Conservation (phyloP, 192 early-diverging fungal genomes). For the Linnemannia hyalina region DNA sequence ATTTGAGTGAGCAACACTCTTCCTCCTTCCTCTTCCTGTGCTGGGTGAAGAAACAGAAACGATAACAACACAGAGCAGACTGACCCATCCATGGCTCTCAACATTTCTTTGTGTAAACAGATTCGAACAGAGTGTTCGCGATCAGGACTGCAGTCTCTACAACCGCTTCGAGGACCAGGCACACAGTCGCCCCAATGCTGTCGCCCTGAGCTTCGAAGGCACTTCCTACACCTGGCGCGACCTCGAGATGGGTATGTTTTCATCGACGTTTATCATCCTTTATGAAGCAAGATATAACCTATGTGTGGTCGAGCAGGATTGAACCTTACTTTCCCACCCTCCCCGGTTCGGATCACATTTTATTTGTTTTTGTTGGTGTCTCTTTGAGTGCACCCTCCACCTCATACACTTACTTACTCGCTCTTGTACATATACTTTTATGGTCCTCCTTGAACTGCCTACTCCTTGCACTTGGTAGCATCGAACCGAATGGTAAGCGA, state of each 20-base stretch:
- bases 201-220: slow-evolving; percentile 59
- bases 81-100: neutral
- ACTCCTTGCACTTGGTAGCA: slow-evolving; percentile 11
- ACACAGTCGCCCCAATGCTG: slow-evolving; percentile 18
- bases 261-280: neutral
- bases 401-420: neutral
- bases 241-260: slow-evolving; percentile 57
- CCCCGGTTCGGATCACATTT: slow-evolving; percentile 25
- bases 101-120: slow-evolving; percentile 1
- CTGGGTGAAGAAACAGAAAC: neutral
- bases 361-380: neutral
- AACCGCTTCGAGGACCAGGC: slow-evolving; percentile 43
- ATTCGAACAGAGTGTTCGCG: slow-evolving; percentile 2
- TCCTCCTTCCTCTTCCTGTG: neutral
- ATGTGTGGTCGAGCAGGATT: neutral
- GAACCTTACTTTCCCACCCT: neutral
- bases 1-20: neutral
- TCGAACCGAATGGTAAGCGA: slow-evolving; percentile 47
- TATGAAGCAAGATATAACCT: neutral
- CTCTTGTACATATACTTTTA: neutral
- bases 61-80: neutral
- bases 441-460: neutral
- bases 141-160: slow-evolving; percentile 35
- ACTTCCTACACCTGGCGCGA: slow-evolving; percentile 61
- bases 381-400: neutral